A percentile compares a stretch with the other conserved stretches of the same genome.
Conservation (phyloP, 2,329 filamentous ascomycete species). For the Fusarium nanum region DNA sequence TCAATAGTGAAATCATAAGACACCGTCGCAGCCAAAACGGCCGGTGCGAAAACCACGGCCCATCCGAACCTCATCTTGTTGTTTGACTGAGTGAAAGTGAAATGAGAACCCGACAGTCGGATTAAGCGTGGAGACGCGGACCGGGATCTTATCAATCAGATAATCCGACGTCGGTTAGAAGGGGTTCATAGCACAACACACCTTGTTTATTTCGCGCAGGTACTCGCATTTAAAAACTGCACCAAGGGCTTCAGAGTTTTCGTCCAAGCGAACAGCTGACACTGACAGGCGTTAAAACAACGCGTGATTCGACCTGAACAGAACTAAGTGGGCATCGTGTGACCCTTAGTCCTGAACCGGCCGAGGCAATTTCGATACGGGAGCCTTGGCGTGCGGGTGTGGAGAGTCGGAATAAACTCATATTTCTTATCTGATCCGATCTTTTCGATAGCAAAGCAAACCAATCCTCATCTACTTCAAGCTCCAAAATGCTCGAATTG, state of each 20-base stretch:
- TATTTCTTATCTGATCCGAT: conserved; percentile 37
- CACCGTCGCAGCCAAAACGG: conserved; percentile 56
- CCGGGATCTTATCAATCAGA: conserved; percentile 37
- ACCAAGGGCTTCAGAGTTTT: conserved; percentile 27
- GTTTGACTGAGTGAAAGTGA: conserved; percentile 10
- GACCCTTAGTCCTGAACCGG: conserved; percentile 29
- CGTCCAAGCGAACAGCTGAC: conserved; percentile 6
- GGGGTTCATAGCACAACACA: background rate
- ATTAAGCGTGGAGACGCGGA: conserved; percentile 8
- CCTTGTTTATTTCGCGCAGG: background rate
- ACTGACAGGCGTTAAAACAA: background rate
- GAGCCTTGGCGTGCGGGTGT: conserved; percentile 23
- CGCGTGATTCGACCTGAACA: conserved; percentile 26
- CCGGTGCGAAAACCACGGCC: conserved; percentile 11
- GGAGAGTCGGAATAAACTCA: conserved; percentile 23
- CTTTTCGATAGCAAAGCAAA: conserved; percentile 7
- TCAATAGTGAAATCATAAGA: conserved; percentile 75
- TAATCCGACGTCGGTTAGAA: conserved; percentile 26
- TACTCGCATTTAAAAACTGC: background rate
- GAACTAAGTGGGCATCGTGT: conserved; percentile 38
- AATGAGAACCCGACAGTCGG: background rate
- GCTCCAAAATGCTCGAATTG: conserved; percentile 67
- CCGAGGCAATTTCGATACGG: conserved; percentile 32
- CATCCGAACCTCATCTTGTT: conserved; percentile 23
- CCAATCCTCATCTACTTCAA: background rate